Base-by-base conservation (phyloP, 2,329 filamentous ascomycete species). In the Penicillium sclerotigenum region DNA sequence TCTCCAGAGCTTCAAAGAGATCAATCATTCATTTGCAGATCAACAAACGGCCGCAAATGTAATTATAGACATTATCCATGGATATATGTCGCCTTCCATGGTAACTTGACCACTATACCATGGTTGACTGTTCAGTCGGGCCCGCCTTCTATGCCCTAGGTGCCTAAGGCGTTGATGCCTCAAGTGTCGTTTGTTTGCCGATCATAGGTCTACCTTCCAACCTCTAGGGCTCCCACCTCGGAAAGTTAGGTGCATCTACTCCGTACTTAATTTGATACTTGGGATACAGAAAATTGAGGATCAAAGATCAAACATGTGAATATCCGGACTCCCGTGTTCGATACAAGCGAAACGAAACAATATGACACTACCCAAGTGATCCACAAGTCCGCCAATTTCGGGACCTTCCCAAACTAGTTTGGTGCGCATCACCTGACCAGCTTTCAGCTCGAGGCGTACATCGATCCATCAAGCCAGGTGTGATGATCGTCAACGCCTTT, bases 41-140 rank as follows among this genome's bases (percentile, higher is more conserved):
- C 54, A 65, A 64, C 54, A 62, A 59, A 64, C 55, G 60, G 52
- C 61, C 49, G 24, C n/a, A n/a, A n/a, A n/a, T n/a, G n/a, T 41
- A 63, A 61, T 42, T 42, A 47, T 56, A 45, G 26, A 37, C 3
- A 29, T 41, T 26, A 53, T 37, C 59, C 61, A 59, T 59, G 63
- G 61, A 55, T 55, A n/a, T 0, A 34, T 16, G 6, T 36, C 29
- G 8, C 2, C 13, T 45, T 16, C 40, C 51, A 28, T 41, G 40
- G 40, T 46, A 24, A 11, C 5, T 8, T 24, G 3, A n/a, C 9
- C 20, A 1, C 13, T 11, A n/a, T 11, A 45, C 43, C 29, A 9
- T 3, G 9, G 29, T 33, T 24, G 29, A 9, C 11, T 22, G 24
- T 28, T 24, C 16, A 38, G 46, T 48, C 33, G n/a, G 34, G 5